These are phyloP conservation scores for Candida orba DNA, from an alignment of 805 yeast species.

Conservation along the genomic window DNA sequence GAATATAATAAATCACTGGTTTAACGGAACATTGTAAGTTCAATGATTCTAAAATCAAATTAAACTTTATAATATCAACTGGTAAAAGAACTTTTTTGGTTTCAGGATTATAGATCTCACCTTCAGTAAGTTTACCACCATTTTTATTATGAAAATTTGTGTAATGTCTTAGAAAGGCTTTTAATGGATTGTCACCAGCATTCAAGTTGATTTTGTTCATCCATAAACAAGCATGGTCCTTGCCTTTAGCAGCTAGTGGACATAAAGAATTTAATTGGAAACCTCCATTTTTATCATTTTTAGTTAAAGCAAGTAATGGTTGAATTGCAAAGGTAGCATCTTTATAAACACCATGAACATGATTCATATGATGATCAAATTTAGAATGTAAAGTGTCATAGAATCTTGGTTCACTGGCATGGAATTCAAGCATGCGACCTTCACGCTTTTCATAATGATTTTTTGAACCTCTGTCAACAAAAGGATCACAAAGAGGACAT, in stretches of 20 bases:
- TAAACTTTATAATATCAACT: neutral
- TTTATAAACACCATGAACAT: slow-evolving; percentile 10
- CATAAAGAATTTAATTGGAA: slow-evolving; percentile 1
- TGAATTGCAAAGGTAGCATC: neutral
- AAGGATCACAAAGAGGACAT: slow-evolving; percentile 14
- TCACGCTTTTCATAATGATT: slow-evolving; percentile 1
- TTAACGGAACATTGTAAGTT: too few species aligned
- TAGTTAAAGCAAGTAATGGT: slow-evolving; percentile 1
- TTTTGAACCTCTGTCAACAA: neutral
- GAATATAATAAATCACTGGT: too few species aligned
- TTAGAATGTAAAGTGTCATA: slow-evolving; percentile 10
- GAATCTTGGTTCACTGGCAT: slow-evolving; percentile 6
- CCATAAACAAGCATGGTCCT: slow-evolving; percentile 2
- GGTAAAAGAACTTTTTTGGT: neutral
- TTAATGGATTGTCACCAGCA: slow-evolving; percentile 1
- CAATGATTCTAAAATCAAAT: too few species aligned
- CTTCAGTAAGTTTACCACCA: neutral
- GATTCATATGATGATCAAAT: slow-evolving; percentile 11
- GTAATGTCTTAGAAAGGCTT: slow-evolving; percentile 4
- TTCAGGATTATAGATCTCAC: neutral
- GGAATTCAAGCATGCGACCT: slow-evolving; percentile 2
- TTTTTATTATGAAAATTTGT: neutral
- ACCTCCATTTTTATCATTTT: neutral
- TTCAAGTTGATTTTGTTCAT: neutral
- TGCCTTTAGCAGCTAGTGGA: neutral